Evolutionary conservation across 352 stramenopile genomes (phyloP).

Genomic region (Pilasporangium apinafurcum): DNA sequence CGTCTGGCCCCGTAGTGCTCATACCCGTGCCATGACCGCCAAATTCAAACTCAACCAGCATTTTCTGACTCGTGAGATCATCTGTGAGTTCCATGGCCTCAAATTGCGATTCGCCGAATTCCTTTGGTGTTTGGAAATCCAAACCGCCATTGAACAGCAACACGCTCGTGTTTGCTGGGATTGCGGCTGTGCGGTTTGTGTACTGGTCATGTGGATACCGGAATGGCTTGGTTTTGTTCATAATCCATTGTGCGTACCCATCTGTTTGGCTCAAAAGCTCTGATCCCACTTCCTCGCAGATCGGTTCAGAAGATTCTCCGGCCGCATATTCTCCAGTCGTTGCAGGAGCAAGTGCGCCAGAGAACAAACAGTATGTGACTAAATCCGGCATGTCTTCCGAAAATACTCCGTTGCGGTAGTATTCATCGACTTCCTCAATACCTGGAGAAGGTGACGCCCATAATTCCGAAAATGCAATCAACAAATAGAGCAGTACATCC

Average conservation of each 20-base stretch:
- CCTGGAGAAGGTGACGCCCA: constrained; percentile 8
- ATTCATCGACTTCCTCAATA: constrained; percentile 1
- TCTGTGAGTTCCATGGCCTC: constrained; percentile 10
- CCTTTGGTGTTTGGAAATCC: constrained; percentile 18
- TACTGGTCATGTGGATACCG: constrained; percentile 25
- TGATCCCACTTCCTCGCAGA: constrained; percentile 3
- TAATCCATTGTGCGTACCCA: background rate
- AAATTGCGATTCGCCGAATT: constrained; percentile 10
- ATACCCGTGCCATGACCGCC: constrained; percentile 12
- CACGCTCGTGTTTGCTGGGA: constrained; percentile 16
- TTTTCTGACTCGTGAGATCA: constrained; percentile 5
- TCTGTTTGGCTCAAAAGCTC: too few relatives aligned
- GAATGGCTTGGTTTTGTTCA: constrained; percentile 3
- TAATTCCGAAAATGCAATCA: constrained; percentile 8
- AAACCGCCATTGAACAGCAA: constrained; percentile 22
- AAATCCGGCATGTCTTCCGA: constrained; percentile 1
- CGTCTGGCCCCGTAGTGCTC: background rate
- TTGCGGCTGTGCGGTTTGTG: constrained; percentile 10
- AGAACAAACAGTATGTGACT: constrained; percentile 10
- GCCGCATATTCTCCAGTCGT: too few relatives aligned
- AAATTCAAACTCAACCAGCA: constrained; percentile 16
- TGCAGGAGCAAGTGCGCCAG: too few relatives aligned
- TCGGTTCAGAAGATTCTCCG: constrained; percentile 6
- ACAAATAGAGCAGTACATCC: constrained; percentile 4
- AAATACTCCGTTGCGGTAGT: background rate